phyloP scores from a whole-genome alignment of 164 flowering plant species.

The Berberis vulgaris region DNA sequence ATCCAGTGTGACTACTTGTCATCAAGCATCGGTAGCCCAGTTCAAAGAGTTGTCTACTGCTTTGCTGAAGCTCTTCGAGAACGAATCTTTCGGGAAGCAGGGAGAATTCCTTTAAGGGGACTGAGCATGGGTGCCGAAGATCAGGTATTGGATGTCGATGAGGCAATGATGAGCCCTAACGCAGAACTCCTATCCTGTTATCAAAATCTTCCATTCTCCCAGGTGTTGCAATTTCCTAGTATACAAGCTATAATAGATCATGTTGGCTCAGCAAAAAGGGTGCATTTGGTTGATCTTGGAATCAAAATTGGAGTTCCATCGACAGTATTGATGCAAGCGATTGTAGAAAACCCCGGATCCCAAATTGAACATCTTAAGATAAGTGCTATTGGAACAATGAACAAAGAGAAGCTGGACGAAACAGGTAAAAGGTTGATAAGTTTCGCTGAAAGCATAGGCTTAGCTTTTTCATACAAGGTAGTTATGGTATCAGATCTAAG shows the following conservation, averaged over 20 bases:
- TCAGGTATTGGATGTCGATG: slow-evolving; percentile 3
- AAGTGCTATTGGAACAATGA: slow-evolving; percentile 26
- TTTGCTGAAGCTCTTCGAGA: slow-evolving; percentile 45
- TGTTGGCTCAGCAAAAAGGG: slow-evolving; percentile 26
- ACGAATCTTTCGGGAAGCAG: slow-evolving; percentile 38
- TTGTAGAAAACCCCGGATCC: slow-evolving; percentile 13
- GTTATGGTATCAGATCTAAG: slow-evolving; percentile 25
- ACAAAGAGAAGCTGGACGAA: slow-evolving; percentile 5
- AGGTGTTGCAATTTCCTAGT: slow-evolving; percentile 32
- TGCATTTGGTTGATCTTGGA: slow-evolving; percentile 42
- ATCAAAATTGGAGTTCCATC: slow-evolving; percentile 34
- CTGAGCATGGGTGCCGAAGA: background rate
- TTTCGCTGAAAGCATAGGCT: slow-evolving; percentile 26
- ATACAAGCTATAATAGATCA: slow-evolving; percentile 40
- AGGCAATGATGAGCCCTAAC: slow-evolving; percentile 14
- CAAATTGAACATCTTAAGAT: slow-evolving; percentile 41
- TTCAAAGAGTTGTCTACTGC: slow-evolving; percentile 41
- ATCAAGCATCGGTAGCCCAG: slow-evolving; percentile 28
- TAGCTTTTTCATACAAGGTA: slow-evolving; percentile 26
- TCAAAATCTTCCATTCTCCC: slow-evolving; percentile 24
- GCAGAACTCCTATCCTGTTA: slow-evolving; percentile 18
- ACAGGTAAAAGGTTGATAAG: slow-evolving; percentile 8
- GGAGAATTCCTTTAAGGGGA: slow-evolving; percentile 17
- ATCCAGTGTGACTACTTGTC: slow-evolving; percentile 7
- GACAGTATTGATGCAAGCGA: slow-evolving; percentile 46